Base-by-base conservation (phyloP, 2,329 filamentous ascomycete genomes). In the Aplosporella prunicola region DNA sequence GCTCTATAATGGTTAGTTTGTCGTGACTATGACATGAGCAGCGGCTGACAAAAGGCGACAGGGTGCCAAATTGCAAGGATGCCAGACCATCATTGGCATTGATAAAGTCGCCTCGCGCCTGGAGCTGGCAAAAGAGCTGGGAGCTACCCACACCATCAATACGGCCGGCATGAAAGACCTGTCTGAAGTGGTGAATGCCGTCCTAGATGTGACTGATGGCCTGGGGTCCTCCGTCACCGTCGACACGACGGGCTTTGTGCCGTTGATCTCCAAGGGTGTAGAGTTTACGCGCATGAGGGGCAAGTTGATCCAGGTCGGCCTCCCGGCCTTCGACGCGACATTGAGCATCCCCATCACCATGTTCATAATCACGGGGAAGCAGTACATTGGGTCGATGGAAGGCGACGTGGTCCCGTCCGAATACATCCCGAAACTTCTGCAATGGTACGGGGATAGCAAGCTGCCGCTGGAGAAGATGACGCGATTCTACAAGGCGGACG, bases 221-320 rank as follows among this genome's bases (percentile, higher is more conserved):
- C 35, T 41, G 1, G 67, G 68, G 0, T 55, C 65, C 0, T 63
- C 60, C 1, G 50, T 71, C 26, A 58, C 60, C 6, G 56, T 73
- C 37, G 69, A 73, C 35, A 69, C 67, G 0, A 71, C 64, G 1
- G 69, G 66, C 0, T 58, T 56, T 2, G 53, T 58, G 30, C 39
- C 60, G 24, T 39, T 69, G 42, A 48, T 70, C 10, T 51, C 59
- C 9, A 61, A 62, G 2, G 60, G 56, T 2, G 43, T 69, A 6
- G 54, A 63, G 3, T 61, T 60, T 30, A 62, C 66, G 3, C 51
- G 64, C 6, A 62, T 62, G 33, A 59, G 58, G 43, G 69, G 67
- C 2, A 66, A 62, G 42, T 57, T 69, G n/a, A 58, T 71, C 10
- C 67, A 70, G 47, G 63, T 72, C 9, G 69, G 69, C 1, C 61